A percentile compares a stretch with the other conserved stretches of the same genome.
These are phyloP conservation scores for Castanea mollissima DNA, from an alignment of 306 rosid genomes.

Conservation along the genomic window DNA sequence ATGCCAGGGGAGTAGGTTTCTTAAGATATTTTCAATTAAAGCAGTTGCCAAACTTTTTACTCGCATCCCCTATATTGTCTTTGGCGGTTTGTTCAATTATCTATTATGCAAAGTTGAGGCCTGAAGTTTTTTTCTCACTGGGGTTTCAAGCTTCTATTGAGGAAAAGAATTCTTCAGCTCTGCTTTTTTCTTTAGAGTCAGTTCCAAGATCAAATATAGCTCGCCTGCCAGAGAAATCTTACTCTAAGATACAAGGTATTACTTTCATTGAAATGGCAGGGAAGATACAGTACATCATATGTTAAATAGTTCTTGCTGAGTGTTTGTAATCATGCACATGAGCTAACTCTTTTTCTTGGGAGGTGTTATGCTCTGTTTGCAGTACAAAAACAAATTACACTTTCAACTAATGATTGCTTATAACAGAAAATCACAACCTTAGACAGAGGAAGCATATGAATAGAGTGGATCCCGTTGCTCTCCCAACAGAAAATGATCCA, in stretches of 20 bases:
- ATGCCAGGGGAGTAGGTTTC: conserved; percentile 92
- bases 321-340: not conserved
- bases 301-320: not conserved
- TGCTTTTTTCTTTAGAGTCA: conserved; percentile 34
- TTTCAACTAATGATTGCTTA: conserved; percentile 8
- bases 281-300: not conserved
- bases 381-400: not conserved
- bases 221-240: conserved; percentile 31
- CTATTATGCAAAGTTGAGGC: conserved; percentile 73
- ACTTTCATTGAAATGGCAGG: conserved; percentile 3
- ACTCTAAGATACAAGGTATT: conserved; percentile 47
- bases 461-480: conserved; percentile 18
- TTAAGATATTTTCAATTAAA: conserved; percentile 76
- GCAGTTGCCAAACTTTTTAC: conserved; percentile 87
- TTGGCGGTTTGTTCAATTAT: conserved; percentile 65
- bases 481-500: conserved; percentile 33
- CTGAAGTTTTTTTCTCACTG: conserved; percentile 57
- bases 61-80: conserved; percentile 79
- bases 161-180: conserved; percentile 47
- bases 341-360: not conserved
- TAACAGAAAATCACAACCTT: conserved; percentile 50
- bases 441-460: conserved; percentile 46
- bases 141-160: conserved; percentile 64
- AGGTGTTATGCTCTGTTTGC: not conserved
- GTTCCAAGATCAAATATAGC: conserved; percentile 33